Percentiles rank a stretch among this genome's conserved stretches.
These are phyloP conservation scores for Dysphania ambrosioides DNA, from an alignment of 148 eudicot genomes.

Conservation along the genomic window DNA sequence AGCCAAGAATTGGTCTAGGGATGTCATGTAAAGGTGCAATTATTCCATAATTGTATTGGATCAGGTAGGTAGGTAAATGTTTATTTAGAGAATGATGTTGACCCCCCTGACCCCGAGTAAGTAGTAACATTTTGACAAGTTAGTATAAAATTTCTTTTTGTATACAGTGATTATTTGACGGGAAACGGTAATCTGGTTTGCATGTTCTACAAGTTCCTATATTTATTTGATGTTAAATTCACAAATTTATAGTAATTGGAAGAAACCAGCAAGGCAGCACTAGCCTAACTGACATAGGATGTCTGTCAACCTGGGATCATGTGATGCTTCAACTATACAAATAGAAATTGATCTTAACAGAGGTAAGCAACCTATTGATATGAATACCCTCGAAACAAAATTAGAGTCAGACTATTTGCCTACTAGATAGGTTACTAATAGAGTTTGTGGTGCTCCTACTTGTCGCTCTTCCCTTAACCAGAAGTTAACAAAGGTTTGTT, in stretches of 20 bases:
- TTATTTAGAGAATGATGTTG: conserved; percentile 13
- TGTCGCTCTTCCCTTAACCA: too few species aligned
- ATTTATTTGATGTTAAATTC: background rate
- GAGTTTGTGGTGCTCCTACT: too few species aligned
- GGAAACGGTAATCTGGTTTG: background rate
- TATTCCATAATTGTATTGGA: conserved; percentile 19
- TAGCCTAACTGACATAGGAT: background rate
- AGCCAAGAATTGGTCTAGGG: conserved; percentile 22
- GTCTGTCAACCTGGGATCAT: background rate
- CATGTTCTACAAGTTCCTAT: background rate
- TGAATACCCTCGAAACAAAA: too few species aligned
- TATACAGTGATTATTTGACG: conserved; percentile 6
- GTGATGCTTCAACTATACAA: too few species aligned
- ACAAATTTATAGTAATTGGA: too few species aligned
- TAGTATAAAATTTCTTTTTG: conserved; percentile 11
- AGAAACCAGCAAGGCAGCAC: too few species aligned
- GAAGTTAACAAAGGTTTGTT: too few species aligned
- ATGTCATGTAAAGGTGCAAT: conserved; percentile 27
- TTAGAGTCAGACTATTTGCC: too few species aligned
- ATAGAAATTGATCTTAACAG: background rate
- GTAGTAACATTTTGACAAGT: conserved; percentile 5
- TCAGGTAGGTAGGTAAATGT: conserved; percentile 25
- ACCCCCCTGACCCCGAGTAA: conserved; percentile 26
- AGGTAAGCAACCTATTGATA: background rate
- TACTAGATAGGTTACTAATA: too few species aligned